These are phyloP conservation scores for Thalassiosira livingstoniorum DNA, from an alignment of 352 stramenopile genomes.

Conservation along the genomic window DNA sequence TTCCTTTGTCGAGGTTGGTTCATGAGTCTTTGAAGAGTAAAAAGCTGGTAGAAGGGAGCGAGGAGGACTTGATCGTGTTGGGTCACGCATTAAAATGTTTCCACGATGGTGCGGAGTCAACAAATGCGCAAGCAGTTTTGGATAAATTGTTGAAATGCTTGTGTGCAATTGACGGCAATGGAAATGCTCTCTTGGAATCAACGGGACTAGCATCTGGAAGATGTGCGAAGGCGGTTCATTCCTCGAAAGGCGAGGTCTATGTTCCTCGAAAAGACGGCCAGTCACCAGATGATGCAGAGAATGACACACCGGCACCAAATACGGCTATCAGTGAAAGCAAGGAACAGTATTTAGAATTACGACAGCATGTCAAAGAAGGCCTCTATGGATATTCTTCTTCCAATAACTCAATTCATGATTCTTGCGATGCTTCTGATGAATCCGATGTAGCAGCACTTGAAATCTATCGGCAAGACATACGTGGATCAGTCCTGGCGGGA, in stretches of 20 bases:
- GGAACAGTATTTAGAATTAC: conserved; percentile 34
- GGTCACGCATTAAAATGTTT: conserved; percentile 68
- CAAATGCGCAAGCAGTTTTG: conserved; percentile 54
- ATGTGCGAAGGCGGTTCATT: conserved; percentile 59
- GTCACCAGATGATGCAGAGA: conserved; percentile 21
- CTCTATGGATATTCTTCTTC: conserved; percentile 2
- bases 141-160: conserved; percentile 54
- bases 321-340: conserved; percentile 15
- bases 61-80: conserved; percentile 72
- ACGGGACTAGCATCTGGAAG: conserved; percentile 34
- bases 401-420: not conserved
- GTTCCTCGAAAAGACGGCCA: conserved; percentile 39
- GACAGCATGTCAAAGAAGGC: conserved; percentile 33
- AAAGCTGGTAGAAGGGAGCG: conserved; percentile 52
- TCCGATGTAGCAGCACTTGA: conserved; percentile 56
- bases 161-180: conserved; percentile 57
- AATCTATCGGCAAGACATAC: conserved; percentile 80
- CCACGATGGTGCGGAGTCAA: conserved; percentile 30
- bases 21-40: conserved; percentile 63
- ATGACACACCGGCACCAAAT: not conserved
- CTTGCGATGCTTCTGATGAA: not conserved
- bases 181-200: conserved; percentile 65
- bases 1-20: conserved; percentile 71
- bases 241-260: conserved; percentile 63
- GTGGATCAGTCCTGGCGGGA: conserved; percentile 73